Conservation (phyloP, 2,329 filamentous ascomycete genomes). For the Cercospora sp. region DNA sequence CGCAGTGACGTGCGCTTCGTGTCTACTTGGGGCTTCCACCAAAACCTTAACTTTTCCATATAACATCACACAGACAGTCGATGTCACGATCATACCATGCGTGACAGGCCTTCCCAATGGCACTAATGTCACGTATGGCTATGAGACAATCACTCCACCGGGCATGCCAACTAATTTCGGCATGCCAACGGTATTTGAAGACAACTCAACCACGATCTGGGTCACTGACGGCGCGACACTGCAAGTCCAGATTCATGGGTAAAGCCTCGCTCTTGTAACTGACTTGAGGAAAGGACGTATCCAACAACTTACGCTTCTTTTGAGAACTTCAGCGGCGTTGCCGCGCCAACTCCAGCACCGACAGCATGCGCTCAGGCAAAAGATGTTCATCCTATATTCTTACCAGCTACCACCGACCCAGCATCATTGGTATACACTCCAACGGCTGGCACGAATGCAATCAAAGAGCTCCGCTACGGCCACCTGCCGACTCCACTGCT, state of each 20-base stretch:
- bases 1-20: not conserved
- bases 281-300: not conserved
- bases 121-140: not conserved
- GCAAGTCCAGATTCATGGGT: not conserved
- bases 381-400: not conserved
- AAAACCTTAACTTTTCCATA: not conserved
- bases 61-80: not conserved
- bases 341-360: not conserved
- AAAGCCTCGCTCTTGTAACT: not conserved
- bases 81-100: not conserved
- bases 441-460: not conserved
- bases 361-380: not conserved
- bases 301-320: not conserved
- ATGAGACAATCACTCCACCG: not conserved
- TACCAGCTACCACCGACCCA: not conserved
- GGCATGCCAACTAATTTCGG: not conserved
- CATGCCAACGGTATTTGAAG: not conserved
- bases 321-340: not conserved
- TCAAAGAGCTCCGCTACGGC: not conserved
- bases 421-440: not conserved
- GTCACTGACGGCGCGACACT: not conserved
- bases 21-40: not conserved
- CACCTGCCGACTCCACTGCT: not conserved
- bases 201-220: not conserved
- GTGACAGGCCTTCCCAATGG: conserved; percentile 1